phyloP scores from a whole-genome alignment of 805 yeast genomes.

The Kodamaea lidongshanica region DNA sequence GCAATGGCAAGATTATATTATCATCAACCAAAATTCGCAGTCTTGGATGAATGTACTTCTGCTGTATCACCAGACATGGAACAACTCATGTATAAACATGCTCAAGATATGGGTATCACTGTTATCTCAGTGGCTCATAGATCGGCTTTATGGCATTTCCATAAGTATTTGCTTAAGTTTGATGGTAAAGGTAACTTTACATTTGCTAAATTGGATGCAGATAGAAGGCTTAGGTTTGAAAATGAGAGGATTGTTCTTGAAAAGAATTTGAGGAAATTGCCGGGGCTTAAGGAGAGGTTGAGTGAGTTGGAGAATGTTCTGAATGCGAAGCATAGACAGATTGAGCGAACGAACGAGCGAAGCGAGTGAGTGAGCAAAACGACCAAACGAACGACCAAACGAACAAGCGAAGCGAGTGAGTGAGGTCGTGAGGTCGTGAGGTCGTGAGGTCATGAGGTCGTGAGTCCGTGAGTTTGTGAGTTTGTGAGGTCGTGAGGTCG shows the following conservation, averaged over 20 bases:
- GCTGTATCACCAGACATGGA: slow-evolving; percentile 90
- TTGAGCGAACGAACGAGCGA: too few relatives aligned
- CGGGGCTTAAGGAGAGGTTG: slow-evolving; percentile 59
- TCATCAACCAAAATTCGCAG: slow-evolving; percentile 90
- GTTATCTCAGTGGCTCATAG: slow-evolving; percentile 88
- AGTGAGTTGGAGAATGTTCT: slow-evolving; percentile 54
- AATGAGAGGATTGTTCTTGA: slow-evolving; percentile 72
- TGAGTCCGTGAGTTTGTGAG: too few relatives aligned
- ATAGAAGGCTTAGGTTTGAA: slow-evolving; percentile 64
- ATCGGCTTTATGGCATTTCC: slow-evolving; percentile 90
- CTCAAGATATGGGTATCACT: slow-evolving; percentile 72
- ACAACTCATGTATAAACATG: slow-evolving; percentile 78
- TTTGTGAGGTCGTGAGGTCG: too few relatives aligned
- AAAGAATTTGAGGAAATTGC: slow-evolving; percentile 62
- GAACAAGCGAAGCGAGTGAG: too few relatives aligned
- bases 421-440: too few relatives aligned
- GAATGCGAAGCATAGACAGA: slow-evolving; percentile 37
- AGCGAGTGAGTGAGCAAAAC: too few relatives aligned
- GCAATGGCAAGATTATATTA: slow-evolving; percentile 92
- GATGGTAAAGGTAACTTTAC: slow-evolving; percentile 74
- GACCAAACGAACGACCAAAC: too few relatives aligned
- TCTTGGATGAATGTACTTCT: slow-evolving; percentile 91
- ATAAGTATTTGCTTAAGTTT: slow-evolving; percentile 72
- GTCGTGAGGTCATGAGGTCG: too few relatives aligned
- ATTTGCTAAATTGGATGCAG: slow-evolving; percentile 63